Base-by-base conservation (phyloP, 1,284 basidiomycete genomes). In the Moniliella sp. region DNA sequence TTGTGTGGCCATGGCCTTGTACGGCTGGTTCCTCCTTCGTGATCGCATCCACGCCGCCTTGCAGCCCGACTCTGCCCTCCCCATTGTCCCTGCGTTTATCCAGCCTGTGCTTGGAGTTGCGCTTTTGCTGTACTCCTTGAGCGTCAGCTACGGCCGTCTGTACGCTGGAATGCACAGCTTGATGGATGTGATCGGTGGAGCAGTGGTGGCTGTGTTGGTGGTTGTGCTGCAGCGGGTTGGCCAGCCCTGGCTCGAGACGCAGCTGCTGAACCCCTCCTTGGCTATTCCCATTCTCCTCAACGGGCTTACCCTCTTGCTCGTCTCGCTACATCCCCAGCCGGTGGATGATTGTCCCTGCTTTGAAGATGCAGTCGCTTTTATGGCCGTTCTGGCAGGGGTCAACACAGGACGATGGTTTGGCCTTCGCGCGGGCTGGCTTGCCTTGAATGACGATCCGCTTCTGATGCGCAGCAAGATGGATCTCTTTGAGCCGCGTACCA, bases 301-400 rank as follows among this genome's bases (percentile, higher is more conserved):
- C 9, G 70, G 75, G 0, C 46, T 76, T 9, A 59, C 72, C 32
- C 65, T 86, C 7, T 64, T 80, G 1, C 63, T 80, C 27, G 76
- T 91, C 4, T 76, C 54, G 69, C 76, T 63, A 42, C 86, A 94
- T 56, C 84, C 86, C 0, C 78, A 84, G 50, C 63, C 65, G 4
- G 48, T 91, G 1, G 84, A 93, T 39, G 82, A 91, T 52, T 94
- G 88, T 50, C 91, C 88, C 0, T 94, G 88, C 62, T 97, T 93
- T 61, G 88, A 94, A 61, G 88, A 97, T 51, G 40, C 84, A 3
- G 88, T 93, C 34, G 84, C 88, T 0, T 79, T 88, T 47, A 64
- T 81, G 14, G 76, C 79, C 8, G 83, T 86, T 27, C 68, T 80
- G 10, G 67, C 79, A 32, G 88, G 88, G 12, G 65, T 69, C n/a